phyloP scores from a whole-genome alignment of 495 filamentous ascomycete species.

The Xylaria grammica region DNA sequence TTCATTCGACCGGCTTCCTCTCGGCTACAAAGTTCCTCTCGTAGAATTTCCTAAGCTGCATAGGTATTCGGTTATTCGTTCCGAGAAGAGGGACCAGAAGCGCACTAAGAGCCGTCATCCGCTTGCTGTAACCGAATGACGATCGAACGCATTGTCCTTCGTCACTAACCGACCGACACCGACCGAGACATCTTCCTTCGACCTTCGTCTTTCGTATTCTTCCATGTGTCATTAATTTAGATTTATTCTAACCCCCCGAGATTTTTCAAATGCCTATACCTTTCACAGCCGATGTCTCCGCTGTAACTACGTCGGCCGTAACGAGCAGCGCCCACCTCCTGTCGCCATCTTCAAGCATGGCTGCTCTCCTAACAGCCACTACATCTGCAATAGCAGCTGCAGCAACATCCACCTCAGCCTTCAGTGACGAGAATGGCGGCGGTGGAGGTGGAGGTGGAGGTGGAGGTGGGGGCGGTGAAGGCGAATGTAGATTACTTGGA shows the following conservation, averaged over 20 bases:
- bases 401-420: slow-evolving; percentile 7
- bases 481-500: slow-evolving; percentile 83
- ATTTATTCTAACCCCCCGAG: slow-evolving; percentile 20
- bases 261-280: slow-evolving; percentile 31
- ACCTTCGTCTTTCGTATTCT: neutral
- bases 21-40: no score
- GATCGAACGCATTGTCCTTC: neutral
- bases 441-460: slow-evolving; percentile 24
- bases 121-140: slow-evolving; percentile 27
- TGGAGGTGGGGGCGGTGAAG: slow-evolving; percentile 35
- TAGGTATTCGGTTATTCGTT: neutral
- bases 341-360: slow-evolving; percentile 33
- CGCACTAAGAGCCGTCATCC: slow-evolving; percentile 13
- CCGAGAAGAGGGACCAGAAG: slow-evolving; percentile 4
- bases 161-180: slow-evolving; percentile 2
- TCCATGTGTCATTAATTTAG: slow-evolving; percentile 1
- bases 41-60: neutral
- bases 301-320: slow-evolving; percentile 31
- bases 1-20: neutral
- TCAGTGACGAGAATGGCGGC: neutral
- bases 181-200: slow-evolving; percentile 18
- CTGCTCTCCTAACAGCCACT: slow-evolving; percentile 36
- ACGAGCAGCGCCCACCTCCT: slow-evolving; percentile 37
- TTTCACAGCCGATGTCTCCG: slow-evolving; percentile 26
- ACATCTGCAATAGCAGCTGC: slow-evolving; percentile 39